phyloP scores from a whole-genome alignment of 306 rosid species.

The Abrus precatorius region DNA sequence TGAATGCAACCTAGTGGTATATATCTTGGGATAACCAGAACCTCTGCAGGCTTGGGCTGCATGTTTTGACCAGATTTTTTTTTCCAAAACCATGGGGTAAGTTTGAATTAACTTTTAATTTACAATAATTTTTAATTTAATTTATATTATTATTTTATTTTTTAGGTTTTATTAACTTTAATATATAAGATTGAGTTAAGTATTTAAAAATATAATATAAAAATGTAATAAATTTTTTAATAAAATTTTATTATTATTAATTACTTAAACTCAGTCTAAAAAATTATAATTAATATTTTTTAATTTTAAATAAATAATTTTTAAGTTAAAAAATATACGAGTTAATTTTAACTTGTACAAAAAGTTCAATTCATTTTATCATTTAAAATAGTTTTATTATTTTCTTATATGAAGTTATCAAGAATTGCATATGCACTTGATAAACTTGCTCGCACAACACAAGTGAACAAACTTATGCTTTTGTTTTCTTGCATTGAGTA shows the following conservation, averaged over 20 bases:
- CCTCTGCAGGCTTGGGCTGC: neutral
- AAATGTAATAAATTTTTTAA: no score
- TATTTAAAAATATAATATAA: no score
- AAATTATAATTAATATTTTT: no score
- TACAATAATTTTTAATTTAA: neutral
- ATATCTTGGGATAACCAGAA: neutral
- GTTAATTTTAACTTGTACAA: neutral
- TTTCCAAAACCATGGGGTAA: no score
- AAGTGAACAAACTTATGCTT: neutral
- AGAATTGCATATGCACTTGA: no score
- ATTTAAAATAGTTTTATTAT: no score
- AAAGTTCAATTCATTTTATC: neutral
- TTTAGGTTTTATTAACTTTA: neutral
- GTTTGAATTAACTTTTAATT: neutral
- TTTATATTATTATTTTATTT: neutral
- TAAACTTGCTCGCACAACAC: neutral
- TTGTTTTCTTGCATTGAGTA: conserved; percentile 11
- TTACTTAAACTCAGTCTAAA: no score
- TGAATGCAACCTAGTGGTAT: neutral
- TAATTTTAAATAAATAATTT: no score
- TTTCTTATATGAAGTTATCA: no score
- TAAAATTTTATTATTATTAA: no score
- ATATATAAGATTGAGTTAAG: no score
- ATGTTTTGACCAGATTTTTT: no score
- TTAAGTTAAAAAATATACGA: neutral